phyloP scores from a whole-genome alignment of 2,329 filamentous ascomycete species.

The Cladosporium phlei region DNA sequence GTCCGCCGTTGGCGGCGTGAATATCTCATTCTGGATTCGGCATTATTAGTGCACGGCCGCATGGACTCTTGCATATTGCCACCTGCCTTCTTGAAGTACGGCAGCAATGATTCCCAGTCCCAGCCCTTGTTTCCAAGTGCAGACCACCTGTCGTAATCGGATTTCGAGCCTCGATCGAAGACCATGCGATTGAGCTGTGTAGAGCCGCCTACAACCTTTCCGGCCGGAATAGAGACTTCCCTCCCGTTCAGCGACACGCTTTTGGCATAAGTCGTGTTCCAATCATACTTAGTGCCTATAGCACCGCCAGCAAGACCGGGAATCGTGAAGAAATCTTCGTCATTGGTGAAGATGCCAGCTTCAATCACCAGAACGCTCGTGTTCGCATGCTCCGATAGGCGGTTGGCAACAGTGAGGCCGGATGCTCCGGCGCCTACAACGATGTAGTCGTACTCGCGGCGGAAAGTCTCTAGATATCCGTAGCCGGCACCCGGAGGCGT shows the following conservation, averaged over 20 bases:
- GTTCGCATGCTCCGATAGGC: conserved; percentile 21
- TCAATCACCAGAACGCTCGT: conserved; percentile 28
- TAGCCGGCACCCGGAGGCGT: no score
- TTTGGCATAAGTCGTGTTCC: conserved; percentile 25
- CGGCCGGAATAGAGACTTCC: conserved; percentile 40
- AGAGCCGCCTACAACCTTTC: conserved; percentile 48
- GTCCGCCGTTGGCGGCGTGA: neutral
- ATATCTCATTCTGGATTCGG: conserved; percentile 15
- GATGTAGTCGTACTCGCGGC: conserved; percentile 27
- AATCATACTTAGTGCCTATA: conserved; percentile 21
- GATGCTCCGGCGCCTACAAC: conserved; percentile 26
- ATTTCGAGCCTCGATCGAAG: conserved; percentile 29
- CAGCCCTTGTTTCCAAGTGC: conserved; percentile 34
- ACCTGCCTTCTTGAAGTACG: conserved; percentile 31
- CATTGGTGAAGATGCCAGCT: conserved; percentile 29
- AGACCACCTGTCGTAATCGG: conserved; percentile 32
- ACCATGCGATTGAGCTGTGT: conserved; percentile 31
- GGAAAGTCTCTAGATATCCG: no score
- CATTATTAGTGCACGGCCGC: neutral
- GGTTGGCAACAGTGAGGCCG: conserved; percentile 23
- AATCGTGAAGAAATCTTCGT: neutral
- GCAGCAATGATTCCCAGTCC: conserved; percentile 32
- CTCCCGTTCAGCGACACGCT: conserved; percentile 34
- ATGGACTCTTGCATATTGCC: no score
- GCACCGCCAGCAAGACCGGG: conserved; percentile 2